phyloP scores from a whole-genome alignment of 176 grass and related monocot genomes.

The Guadua angustifolia region DNA sequence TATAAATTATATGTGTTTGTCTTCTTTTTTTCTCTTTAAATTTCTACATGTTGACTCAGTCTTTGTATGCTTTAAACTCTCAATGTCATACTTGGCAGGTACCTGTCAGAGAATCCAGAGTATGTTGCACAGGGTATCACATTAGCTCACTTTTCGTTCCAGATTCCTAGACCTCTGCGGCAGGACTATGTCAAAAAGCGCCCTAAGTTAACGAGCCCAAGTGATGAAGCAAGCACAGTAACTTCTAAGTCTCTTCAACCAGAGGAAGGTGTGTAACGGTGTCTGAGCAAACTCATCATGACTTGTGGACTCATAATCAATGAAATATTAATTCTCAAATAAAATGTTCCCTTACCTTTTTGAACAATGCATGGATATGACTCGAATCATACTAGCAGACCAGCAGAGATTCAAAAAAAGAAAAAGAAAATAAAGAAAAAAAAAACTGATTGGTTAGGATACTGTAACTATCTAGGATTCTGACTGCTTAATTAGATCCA shows the following conservation, averaged over 20 bases:
- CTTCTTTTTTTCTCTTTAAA: not conserved
- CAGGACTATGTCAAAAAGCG: slow-evolving; percentile 79
- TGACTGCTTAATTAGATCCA: not conserved
- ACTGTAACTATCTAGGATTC: not conserved
- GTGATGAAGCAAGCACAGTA: slow-evolving; percentile 48
- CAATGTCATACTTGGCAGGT: slow-evolving; percentile 53
- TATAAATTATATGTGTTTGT: not conserved
- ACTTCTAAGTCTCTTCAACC: slow-evolving; percentile 43
- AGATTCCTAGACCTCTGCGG: slow-evolving; percentile 73
- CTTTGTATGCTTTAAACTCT: slow-evolving; percentile 26
- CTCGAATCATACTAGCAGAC: not conserved
- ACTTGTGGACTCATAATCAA: not conserved
- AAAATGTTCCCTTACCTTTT: slow-evolving; percentile 7
- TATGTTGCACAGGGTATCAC: slow-evolving; percentile 60
- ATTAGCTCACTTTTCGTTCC: slow-evolving; percentile 74
- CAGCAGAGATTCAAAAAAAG: not conserved
- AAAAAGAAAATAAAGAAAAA: not conserved
- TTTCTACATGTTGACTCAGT: slow-evolving; percentile 25
- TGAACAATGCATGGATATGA: slow-evolving; percentile 14
- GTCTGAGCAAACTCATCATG: slow-evolving; percentile 21
- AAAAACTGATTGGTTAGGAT: not conserved
- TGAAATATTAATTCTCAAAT: slow-evolving; percentile 20
- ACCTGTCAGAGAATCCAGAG: slow-evolving; percentile 64
- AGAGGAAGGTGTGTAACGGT: slow-evolving; percentile 55
- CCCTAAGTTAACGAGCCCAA: slow-evolving; percentile 41